Evolutionary conservation across 805 yeast genomes (phyloP), one percentile per base, ranked within the genome.

Genomic region (Barnettozyma salicaria): DNA sequence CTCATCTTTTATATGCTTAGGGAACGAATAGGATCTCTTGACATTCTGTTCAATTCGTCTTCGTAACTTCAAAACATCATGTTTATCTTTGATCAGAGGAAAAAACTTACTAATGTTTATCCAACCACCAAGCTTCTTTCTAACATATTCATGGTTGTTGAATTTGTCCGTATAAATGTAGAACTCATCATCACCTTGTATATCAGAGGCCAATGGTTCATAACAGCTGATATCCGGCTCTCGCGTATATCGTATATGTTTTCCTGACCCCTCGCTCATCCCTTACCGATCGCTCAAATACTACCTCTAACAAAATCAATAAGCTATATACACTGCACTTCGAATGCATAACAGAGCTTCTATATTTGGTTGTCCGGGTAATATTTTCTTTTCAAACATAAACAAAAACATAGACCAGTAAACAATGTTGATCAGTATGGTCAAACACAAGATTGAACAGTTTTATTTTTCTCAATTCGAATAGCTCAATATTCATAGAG

Each of bases 41-140:
- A 18, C 12, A 7, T 18, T 13, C 14, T 27, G 19, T 5, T 27
- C 18, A 11, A 12, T 25, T 13, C 32, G 20, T 19, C 11, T 22
- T 7, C 27, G 36, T 6, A 32, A 30, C 14, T 5, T 9, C 13
- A 21, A 13, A 7, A 18, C 32, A 7, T 27, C 40, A 11, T 11
- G 6, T 27, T 3, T 18, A 12, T 14, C 19, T 5, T 17, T 14
- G 9, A 37, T 23, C 16, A 42, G 19, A 2, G 31, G 36, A 5
- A 32, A 32, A 27, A 47, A 44, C 12, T 40, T 32, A 1, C 50
- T 32, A 5, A 49, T 37, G 37, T 52, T 52, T 16, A 52, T 32
- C 54, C 54, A 52, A 6, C 50, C 37, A 9, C 54, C 55, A 13
- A 50, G 23, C 36, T 52, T 52, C 36, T 42, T 37, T 22, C 56